Conservation (phyloP, 2,329 filamentous ascomycete species). For the Nemania diffusa region DNA sequence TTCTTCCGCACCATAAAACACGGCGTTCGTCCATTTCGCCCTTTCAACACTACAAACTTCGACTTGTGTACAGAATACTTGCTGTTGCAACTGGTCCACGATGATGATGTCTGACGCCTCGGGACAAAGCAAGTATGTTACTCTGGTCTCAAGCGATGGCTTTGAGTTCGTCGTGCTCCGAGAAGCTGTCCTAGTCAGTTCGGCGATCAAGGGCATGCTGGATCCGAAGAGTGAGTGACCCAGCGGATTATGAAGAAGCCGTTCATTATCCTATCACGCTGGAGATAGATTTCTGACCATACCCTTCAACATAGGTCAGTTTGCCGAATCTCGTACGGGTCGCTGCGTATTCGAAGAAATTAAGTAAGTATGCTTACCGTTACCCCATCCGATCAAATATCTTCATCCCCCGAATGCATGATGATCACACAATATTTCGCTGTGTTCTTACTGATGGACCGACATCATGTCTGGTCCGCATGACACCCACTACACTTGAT, state of each 20-base stretch:
- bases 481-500: constrained; percentile 73
- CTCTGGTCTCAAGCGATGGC: constrained; percentile 78
- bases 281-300: constrained; percentile 24
- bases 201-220: constrained; percentile 79
- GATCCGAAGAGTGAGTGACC: constrained; percentile 70
- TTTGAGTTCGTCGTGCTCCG: constrained; percentile 81
- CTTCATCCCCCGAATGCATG: constrained; percentile 39
- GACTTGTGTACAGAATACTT: neutral
- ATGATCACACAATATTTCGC: constrained; percentile 54
- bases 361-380: constrained; percentile 64
- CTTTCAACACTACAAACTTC: constrained; percentile 2
- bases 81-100: neutral
- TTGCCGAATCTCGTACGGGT: constrained; percentile 71
- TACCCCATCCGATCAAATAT: neutral
- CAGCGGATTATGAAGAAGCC: neutral
- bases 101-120: constrained; percentile 37
- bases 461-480: constrained; percentile 54
- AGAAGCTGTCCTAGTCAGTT: constrained; percentile 75
- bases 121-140: constrained; percentile 73
- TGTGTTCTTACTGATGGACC: constrained; percentile 62
- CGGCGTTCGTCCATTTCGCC: constrained; percentile 9
- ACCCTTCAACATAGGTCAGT: constrained; percentile 62
- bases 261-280: neutral
- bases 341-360: constrained; percentile 77
- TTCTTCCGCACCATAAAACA: constrained; percentile 36